These are phyloP conservation scores for Sparassis latifolia DNA, from an alignment of 1,284 basidiomycete species.

Conservation along the genomic window DNA sequence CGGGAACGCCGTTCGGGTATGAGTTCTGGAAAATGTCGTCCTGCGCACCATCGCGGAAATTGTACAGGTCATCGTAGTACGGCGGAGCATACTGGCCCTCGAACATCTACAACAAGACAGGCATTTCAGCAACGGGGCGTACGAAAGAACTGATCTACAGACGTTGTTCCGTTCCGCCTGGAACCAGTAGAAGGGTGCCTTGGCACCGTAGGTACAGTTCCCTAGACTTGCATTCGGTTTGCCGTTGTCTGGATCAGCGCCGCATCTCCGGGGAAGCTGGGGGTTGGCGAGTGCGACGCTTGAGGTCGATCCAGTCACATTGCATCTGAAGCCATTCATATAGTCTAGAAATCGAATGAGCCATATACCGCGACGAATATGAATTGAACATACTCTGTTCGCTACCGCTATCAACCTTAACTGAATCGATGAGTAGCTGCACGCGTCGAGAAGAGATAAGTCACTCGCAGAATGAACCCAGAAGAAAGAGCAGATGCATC, in stretches of 20 bases:
- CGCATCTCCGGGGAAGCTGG: slow-evolving; percentile 25
- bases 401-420: slow-evolving; percentile 32
- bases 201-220: slow-evolving; percentile 64
- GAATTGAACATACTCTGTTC: slow-evolving; percentile 33
- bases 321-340: slow-evolving; percentile 76
- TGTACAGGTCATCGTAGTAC: slow-evolving; percentile 50
- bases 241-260: slow-evolving; percentile 22
- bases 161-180: slow-evolving; percentile 36
- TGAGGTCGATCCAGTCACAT: slow-evolving; percentile 51
- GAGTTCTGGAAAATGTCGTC: slow-evolving; percentile 55
- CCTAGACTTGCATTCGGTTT: slow-evolving; percentile 22
- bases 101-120: slow-evolving; percentile 37
- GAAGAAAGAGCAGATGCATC: slow-evolving; percentile 68
- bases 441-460: slow-evolving; percentile 10
- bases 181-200: slow-evolving; percentile 64
- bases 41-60: slow-evolving; percentile 54
- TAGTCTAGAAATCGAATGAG: slow-evolving; percentile 38
- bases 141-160: slow-evolving; percentile 3
- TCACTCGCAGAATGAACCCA: slow-evolving; percentile 56
- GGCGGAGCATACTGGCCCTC: slow-evolving; percentile 48
- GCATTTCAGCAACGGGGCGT: background rate
- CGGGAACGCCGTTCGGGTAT: slow-evolving; percentile 19
- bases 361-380: background rate
- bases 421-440: background rate
- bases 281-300: slow-evolving; percentile 35